phyloP scores from a whole-genome alignment of 2,329 filamentous ascomycete species.

The Sordariomycetes sp. region DNA sequence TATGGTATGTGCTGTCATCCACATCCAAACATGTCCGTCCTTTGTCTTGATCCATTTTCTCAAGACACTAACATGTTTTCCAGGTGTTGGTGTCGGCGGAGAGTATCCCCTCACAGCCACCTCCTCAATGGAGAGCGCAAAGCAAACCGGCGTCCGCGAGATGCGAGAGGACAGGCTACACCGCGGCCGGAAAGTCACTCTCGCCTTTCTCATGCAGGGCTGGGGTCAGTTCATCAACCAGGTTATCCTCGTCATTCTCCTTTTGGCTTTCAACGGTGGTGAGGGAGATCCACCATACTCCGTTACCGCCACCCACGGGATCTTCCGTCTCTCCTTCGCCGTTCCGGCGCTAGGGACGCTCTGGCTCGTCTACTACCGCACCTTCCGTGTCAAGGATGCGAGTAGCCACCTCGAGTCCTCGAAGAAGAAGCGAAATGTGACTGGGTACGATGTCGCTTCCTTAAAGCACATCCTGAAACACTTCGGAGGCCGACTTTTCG shows the following conservation, averaged over 20 bases:
- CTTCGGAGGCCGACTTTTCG: conserved; percentile 76
- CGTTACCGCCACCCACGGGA: conserved; percentile 67
- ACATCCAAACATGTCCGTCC: too few species aligned
- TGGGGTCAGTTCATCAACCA: conserved; percentile 97
- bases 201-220: conserved; percentile 94
- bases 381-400: conserved; percentile 83
- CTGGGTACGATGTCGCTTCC: conserved; percentile 83
- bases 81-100: conserved; percentile 50
- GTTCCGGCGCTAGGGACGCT: conserved; percentile 82
- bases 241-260: conserved; percentile 69
- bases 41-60: too few species aligned
- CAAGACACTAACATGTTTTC: background rate
- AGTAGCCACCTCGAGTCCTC: conserved; percentile 68
- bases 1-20: conserved; percentile 17
- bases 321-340: conserved; percentile 84
- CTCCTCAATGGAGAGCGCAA: conserved; percentile 83
- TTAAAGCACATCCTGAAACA: conserved; percentile 64
- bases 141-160: conserved; percentile 70
- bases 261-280: conserved; percentile 66
- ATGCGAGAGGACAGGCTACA: conserved; percentile 88
- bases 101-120: conserved; percentile 97
- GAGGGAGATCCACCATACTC: conserved; percentile 67
- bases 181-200: conserved; percentile 89
- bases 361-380: conserved; percentile 93
- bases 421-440: conserved; percentile 79